Base-by-base conservation (phyloP, 352 stramenopile species). In the Saprolegnia parasitica region DNA sequence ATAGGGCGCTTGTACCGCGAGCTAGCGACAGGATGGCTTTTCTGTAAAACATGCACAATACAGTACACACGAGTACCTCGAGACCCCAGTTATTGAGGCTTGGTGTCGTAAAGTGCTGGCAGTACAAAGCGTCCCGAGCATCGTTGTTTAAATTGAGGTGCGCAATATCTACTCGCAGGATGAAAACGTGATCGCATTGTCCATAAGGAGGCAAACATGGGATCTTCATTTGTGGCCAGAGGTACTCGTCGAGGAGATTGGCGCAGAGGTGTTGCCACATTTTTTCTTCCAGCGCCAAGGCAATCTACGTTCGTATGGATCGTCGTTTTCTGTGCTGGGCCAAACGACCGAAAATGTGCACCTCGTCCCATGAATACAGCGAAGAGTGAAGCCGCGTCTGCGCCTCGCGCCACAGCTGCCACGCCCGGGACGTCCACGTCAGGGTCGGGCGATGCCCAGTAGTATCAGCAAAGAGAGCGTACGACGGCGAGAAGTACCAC, bases 251-350 rank as follows among this genome's bases (percentile, higher is more conserved):
- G 0, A 65, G 52, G 24, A 65, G 32, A 23, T 52, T 0, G 16
- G 47, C 56, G 23, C 56, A 65, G 3, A 50, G 21, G 23, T 65
- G 56, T 20, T 65, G 35, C 56, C 56, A 65, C 21, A 65, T 16
- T 47, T 18, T 13, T 4, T 65, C 37, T 35, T 35, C 29, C 29
- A 35, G 29, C 29, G 29, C 29, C 29, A 35, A 6, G 29, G 5
- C 29, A 35, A 35, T 35, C 29, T 35, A 35, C 29, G 29, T 5
- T 2, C 29, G 2, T 35, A 35, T 5, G n/a, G n/a, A n/a, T 35
- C 2, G 29, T 35, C 29, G 29, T 35, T 5, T 35, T 5, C 29
- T 6, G 29, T 35, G 29, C 5, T 35, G 5, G 2, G 2, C 29
- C 29, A 35, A 35, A 35, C 29, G 29, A n/a, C n/a, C n/a, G n/a